Base-by-base conservation (phyloP, 164 flowering plant genomes). In the Aristolochia californica region DNA sequence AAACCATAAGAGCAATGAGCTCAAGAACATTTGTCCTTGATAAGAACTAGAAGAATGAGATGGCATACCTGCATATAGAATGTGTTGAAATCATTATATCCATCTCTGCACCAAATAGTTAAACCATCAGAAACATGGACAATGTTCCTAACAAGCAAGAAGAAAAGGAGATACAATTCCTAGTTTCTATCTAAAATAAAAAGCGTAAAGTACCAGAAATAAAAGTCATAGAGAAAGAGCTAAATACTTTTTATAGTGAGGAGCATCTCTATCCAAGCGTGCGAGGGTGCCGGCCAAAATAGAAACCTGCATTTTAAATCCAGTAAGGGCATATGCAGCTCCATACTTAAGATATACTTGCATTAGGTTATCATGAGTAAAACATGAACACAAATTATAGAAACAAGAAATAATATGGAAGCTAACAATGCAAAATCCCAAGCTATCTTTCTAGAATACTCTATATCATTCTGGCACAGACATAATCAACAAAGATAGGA, bases 251-350 rank as follows among this genome's bases (percentile, higher is more conserved):
- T 83, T 90, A 66, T 87, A 90, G 52, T 79, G 84, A 58, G 97
- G 97, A 56, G 97, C 97, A 80, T 90, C 97, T 61, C 97, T 83
- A 66, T 90, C 97, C 83, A 90, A 80, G 45, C 97, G 97, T 79
- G 97, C 97, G 69, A 90, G 81, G 49, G 97, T 90, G 10, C 97
- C 97, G 40, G 97, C 97, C 74, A 90, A 75, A 66, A 90, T 90
- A 28, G 97, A 90, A 56, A 87, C 93, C 97, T 90, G 76, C 62
- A 75, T 53, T 50, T 23, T 7, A 2, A 20, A 50, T 20, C 12
- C 24, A 12, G 10, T 28, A 28, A 28, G 34, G 3, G 34, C 3
- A 28, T 28, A 28, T 7, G 34, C 7, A 28, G 34, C 7, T 28
- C 34, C 34, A 28, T 28, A 28, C 3, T 28, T 28, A 28, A 28